phyloP scores from a whole-genome alignment of 495 filamentous ascomycete genomes.

The Corynascus novoguineensis region DNA sequence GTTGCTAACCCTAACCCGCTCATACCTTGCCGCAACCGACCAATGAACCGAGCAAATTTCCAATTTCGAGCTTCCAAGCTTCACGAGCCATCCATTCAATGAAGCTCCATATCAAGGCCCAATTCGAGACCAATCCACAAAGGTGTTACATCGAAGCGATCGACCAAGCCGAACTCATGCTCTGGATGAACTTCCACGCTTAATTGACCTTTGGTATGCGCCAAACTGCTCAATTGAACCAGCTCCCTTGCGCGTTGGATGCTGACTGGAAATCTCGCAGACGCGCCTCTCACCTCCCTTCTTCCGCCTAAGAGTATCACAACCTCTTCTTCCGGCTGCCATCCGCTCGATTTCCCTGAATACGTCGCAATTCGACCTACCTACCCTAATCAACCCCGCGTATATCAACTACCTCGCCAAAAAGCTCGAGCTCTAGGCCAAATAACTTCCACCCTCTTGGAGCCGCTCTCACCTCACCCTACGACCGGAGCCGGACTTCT shows the following conservation, averaged over 20 bases:
- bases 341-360: no score
- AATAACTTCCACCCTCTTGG: no score
- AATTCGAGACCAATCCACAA: not conserved
- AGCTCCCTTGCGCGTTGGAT: not conserved
- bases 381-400: no score
- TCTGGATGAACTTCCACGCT: not conserved
- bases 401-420: no score
- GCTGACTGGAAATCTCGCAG: not conserved
- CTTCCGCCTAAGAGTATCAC: no score
- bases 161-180: not conserved
- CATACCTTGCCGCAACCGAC: not conserved
- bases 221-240: not conserved
- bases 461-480: no score
- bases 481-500: not conserved
- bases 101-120: not conserved
- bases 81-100: not conserved
- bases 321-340: no score
- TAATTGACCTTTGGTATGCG: constrained; percentile 1
- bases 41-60: not conserved
- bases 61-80: constrained; percentile 3
- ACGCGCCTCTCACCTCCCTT: no score
- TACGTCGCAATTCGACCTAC: no score
- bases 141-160: not conserved
- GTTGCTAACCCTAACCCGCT: constrained; percentile 1
- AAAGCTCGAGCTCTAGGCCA: no score